These are phyloP conservation scores for Xylaria sp. DNA, from an alignment of 2,329 filamentous ascomycete genomes.

Conservation along the genomic window DNA sequence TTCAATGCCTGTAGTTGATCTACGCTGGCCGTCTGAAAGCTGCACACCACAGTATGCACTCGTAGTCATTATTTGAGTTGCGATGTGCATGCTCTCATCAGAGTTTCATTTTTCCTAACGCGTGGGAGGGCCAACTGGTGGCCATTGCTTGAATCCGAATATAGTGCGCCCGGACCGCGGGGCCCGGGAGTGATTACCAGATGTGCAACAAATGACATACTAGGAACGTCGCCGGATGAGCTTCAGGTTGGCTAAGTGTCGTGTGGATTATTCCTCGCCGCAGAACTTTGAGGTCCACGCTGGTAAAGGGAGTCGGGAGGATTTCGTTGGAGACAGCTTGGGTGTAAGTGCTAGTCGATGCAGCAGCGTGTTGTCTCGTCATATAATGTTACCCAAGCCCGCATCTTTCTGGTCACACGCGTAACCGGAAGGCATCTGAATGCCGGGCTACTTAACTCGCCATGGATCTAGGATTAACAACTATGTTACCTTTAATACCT, in stretches of 20 bases:
- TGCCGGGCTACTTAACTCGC: background rate
- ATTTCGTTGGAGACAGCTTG: no score
- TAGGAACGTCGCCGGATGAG: background rate
- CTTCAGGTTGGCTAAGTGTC: background rate
- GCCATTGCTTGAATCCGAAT: background rate
- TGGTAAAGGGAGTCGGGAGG: background rate
- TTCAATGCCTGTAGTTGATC: background rate
- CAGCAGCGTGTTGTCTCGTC: background rate
- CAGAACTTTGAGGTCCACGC: background rate
- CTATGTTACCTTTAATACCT: background rate
- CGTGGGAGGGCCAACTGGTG: background rate
- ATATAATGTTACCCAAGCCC: background rate
- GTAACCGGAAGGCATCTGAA: background rate
- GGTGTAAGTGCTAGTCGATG: background rate
- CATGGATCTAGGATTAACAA: background rate
- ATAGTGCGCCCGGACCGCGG: conserved; percentile 12
- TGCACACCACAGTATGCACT: background rate
- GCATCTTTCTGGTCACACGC: background rate
- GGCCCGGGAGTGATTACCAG: conserved; percentile 20
- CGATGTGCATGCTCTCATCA: background rate
- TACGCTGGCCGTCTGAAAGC: background rate
- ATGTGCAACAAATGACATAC: background rate
- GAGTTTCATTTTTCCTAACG: background rate
- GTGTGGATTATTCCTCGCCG: background rate
- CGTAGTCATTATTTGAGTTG: background rate